Evolutionary conservation across 495 filamentous ascomycete species (phyloP), one percentile per base, ranked within the genome.

Genomic region (Hapsidospora chrysogenum): DNA sequence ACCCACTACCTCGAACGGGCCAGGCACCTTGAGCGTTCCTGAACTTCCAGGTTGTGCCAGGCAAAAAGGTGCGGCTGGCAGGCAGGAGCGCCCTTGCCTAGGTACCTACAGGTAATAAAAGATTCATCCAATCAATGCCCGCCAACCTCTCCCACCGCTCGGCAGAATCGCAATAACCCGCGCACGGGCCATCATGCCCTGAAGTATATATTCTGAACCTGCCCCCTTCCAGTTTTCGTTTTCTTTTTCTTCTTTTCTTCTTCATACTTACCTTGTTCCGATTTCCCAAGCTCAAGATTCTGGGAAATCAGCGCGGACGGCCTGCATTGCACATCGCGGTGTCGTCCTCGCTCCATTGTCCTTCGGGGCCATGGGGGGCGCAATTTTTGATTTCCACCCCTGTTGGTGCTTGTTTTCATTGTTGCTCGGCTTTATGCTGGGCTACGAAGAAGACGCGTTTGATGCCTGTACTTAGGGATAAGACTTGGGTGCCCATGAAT

Each of bases 191-290:
- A 38, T 27, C 22, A 3, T 2, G 16, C 4, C 3, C 16, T 7
- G 15, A n/a, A 17, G 15, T 34, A 37, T 32, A 38, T 15, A 37
- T 3, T 10, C 17, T 26, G 13, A 17, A 18, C 25, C 31, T 26
- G 31, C 40, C 18, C 10, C 19, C 21, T 0, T 16, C 36, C 36
- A 35, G 49, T 41, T 37, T 31, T 1, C 0, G 17, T 19, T 0
- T 17, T 26, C 30, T 29, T 43, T 36, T 37, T 41, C 31, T 50
- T 38, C 37, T 41, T 33, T 45, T 49, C 33, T 43, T 51, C 45
- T 45, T 49, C 49, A 54, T 56, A 53, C 51, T 57, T 53, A 54
- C 51, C 53, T 56, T 54, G 49, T 51, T 47, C 38, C 40, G 40
- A 31, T 41, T 18, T 33, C 28, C 37, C 41, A 40, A 45, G 53